These are phyloP conservation scores for Solanum hybrid DNA, from an alignment of 305 asterid species.

Conservation along the genomic window DNA sequence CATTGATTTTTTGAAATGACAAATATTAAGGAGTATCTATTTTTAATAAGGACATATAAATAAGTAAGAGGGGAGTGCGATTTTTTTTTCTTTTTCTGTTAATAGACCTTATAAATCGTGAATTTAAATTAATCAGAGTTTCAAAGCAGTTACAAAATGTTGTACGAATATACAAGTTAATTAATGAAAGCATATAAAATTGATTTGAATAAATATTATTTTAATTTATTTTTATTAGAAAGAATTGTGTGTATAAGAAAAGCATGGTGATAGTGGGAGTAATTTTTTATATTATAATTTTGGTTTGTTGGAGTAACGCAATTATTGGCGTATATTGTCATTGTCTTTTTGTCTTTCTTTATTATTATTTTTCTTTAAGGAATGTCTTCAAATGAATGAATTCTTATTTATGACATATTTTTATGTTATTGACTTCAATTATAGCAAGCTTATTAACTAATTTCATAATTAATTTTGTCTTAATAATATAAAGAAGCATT, in stretches of 20 bases:
- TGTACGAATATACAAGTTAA: not conserved
- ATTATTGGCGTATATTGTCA: slow-evolving; percentile 19
- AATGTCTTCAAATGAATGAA: not conserved
- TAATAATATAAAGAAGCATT: not conserved
- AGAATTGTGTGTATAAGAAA: not conserved
- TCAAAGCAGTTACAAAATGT: not conserved
- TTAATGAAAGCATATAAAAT: not conserved
- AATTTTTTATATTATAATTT: not conserved
- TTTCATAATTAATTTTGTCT: not conserved
- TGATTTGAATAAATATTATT: not conserved
- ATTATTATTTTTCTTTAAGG: not conserved
- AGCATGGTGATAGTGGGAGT: not conserved
- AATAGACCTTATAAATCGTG: not conserved
- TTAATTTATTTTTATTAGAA: not conserved
- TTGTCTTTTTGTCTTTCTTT: not conserved
- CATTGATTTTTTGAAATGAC: not conserved
- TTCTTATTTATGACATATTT: not conserved
- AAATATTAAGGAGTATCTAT: not conserved
- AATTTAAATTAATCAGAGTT: not conserved
- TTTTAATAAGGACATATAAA: not conserved
- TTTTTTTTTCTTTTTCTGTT: not conserved
- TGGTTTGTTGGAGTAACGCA: slow-evolving; percentile 11
- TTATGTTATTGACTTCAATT: not conserved
- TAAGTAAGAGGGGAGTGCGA: not conserved
- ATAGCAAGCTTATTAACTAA: not conserved